Percentiles rank a stretch among this genome's conserved stretches.
Conservation (phyloP, 805 yeast species). For the Saturnispora galanensis region DNA sequence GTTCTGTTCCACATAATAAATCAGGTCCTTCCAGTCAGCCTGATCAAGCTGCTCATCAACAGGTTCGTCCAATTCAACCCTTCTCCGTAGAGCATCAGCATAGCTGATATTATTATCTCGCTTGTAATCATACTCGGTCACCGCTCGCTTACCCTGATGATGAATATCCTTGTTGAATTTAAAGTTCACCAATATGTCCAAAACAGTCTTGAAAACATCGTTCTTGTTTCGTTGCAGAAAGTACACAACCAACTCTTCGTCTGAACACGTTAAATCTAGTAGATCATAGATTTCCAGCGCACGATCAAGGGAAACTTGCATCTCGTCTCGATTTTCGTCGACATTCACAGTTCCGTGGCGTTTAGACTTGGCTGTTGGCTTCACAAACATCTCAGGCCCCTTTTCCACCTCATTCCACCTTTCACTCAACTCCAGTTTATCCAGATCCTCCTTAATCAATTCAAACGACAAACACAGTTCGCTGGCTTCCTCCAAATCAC, state of each 20-base stretch:
- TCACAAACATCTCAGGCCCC: not conserved
- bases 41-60: not conserved
- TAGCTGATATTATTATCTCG: not conserved
- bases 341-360: not conserved
- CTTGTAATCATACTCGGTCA: not conserved
- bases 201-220: constrained; percentile 11
- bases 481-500: constrained; percentile 25
- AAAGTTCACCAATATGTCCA: constrained; percentile 14
- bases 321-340: not conserved
- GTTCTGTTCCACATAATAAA: constrained; percentile 27
- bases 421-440: not conserved
- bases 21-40: constrained; percentile 23
- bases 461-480: constrained; percentile 25
- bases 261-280: constrained; percentile 1
- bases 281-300: constrained; percentile 14
- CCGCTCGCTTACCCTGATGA: not conserved
- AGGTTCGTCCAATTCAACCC: not conserved
- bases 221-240: constrained; percentile 10
- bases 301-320: not conserved
- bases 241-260: constrained; percentile 11
- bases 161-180: not conserved
- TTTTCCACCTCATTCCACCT: constrained; percentile 13
- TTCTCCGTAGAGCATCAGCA: not conserved
- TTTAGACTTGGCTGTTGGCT: not conserved
- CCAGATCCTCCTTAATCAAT: constrained; percentile 9